phyloP scores from a whole-genome alignment of 2,329 filamentous ascomycete species.

The Calonectria fujianensis region DNA sequence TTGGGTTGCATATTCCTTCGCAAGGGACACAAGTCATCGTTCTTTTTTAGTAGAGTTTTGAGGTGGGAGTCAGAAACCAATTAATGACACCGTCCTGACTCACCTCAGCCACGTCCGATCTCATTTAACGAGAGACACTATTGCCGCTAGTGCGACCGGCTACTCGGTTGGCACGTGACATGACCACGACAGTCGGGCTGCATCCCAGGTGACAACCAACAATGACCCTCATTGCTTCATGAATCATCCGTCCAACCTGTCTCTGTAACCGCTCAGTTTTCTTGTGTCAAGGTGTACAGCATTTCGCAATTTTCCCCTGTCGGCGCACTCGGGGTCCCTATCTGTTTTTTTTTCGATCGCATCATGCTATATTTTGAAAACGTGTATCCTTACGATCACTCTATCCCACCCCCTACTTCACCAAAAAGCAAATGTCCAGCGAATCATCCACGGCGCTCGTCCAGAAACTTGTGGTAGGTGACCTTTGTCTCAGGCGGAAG shows the following conservation, averaged over 20 bases:
- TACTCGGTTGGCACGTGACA: slow-evolving; percentile 2
- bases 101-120: slow-evolving; percentile 5
- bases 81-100: not conserved
- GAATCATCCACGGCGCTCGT: slow-evolving; percentile 50
- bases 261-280: slow-evolving; percentile 10
- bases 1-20: not conserved
- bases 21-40: no score
- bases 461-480: slow-evolving; percentile 57
- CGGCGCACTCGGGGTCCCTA: not conserved
- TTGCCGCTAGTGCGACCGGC: slow-evolving; percentile 14
- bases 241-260: not conserved
- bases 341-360: slow-evolving; percentile 17
- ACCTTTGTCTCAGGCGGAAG: slow-evolving; percentile 11
- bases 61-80: not conserved
- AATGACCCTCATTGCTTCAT: slow-evolving; percentile 16
- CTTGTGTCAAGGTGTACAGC: not conserved
- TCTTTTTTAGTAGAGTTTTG: no score
- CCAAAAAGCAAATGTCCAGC: slow-evolving; percentile 50
- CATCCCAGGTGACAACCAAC: slow-evolving; percentile 18
- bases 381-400: slow-evolving; percentile 38
- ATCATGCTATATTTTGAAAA: slow-evolving; percentile 51
- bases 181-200: not conserved
- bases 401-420: slow-evolving; percentile 35
- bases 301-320: not conserved
- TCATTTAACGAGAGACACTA: slow-evolving; percentile 29